Conservation (phyloP, 257 asterid species). For the Handroanthus guayacan region DNA sequence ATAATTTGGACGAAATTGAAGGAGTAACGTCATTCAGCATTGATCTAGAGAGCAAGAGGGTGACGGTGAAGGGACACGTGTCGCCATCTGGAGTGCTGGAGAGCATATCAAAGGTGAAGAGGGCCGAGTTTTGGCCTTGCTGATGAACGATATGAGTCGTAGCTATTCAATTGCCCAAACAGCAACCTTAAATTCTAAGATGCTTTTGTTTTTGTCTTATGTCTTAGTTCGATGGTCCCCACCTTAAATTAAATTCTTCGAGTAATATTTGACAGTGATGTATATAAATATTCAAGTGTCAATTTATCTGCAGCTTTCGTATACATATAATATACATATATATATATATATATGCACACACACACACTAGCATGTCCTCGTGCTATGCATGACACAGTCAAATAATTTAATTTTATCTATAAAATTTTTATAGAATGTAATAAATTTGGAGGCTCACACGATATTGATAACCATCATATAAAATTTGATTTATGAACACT, state of each 20-base stretch:
- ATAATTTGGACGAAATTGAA: slow-evolving; percentile 30
- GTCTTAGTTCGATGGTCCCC: not conserved
- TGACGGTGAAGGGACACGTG: slow-evolving; percentile 78
- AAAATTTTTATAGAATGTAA: too few species aligned
- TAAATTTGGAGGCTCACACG: too few species aligned
- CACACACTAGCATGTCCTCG: too few species aligned
- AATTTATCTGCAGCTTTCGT: too few species aligned
- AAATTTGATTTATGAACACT: too few species aligned
- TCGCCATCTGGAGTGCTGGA: slow-evolving; percentile 69
- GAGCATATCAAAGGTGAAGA: slow-evolving; percentile 79
- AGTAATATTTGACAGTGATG: not conserved
- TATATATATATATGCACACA: too few species aligned
- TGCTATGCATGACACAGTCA: too few species aligned
- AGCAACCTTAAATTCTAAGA: not conserved
- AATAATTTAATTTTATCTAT: too few species aligned
- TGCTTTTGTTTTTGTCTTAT: not conserved
- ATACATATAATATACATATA: too few species aligned
- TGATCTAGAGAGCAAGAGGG: slow-evolving; percentile 81
- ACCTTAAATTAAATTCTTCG: not conserved
- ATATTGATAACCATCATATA: too few species aligned
- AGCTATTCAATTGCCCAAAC: not conserved
- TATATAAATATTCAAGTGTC: too few species aligned
- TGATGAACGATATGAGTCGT: not conserved
- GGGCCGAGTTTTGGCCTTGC: slow-evolving; percentile 75
- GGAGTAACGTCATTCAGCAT: slow-evolving; percentile 88